A percentile compares a stretch with the other conserved stretches of the same genome.
phyloP scores from a whole-genome alignment of 768 basidiomycete genomes.

The Kwoniella shandongensis region DNA sequence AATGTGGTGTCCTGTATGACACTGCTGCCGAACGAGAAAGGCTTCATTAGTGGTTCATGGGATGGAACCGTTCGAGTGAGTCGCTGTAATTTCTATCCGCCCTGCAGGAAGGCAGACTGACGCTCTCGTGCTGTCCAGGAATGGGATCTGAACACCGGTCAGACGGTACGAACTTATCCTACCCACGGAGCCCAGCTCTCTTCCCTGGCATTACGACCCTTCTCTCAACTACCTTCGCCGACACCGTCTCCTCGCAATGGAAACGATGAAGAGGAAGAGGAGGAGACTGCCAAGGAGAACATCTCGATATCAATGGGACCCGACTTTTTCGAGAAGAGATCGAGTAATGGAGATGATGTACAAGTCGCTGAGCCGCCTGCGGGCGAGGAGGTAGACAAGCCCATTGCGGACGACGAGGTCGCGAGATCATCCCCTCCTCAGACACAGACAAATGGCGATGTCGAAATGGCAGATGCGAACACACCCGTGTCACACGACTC shows the following conservation, averaged over 20 bases:
- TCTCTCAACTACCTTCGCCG: constrained; percentile 44
- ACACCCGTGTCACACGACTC: constrained; percentile 84
- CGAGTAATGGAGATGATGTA: not conserved
- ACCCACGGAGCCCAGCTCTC: constrained; percentile 83
- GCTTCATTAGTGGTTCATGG: constrained; percentile 89
- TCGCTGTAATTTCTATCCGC: constrained; percentile 23
- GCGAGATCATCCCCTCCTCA: not conserved
- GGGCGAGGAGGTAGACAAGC: constrained; percentile 9
- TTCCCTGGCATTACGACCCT: constrained; percentile 73
- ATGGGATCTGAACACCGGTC: constrained; percentile 96
- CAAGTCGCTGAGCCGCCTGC: not conserved
- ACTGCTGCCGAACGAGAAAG: constrained; percentile 76
- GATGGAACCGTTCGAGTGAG: constrained; percentile 83
- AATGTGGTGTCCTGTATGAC: constrained; percentile 78
- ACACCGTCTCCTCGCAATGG: constrained; percentile 36
- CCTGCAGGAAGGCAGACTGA: not conserved
- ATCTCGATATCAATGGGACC: constrained; percentile 30
- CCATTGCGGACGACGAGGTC: not conserved
- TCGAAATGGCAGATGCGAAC: constrained; percentile 60
- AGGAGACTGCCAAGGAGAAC: constrained; percentile 11
- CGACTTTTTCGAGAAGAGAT: constrained; percentile 27
- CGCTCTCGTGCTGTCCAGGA: constrained; percentile 61
- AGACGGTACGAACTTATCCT: constrained; percentile 70
- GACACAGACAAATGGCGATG: constrained; percentile 23
- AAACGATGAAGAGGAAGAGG: constrained; percentile 1